These are phyloP conservation scores for Chenopodium quinoa DNA, from an alignment of 148 eudicot genomes.

Conservation along the genomic window DNA sequence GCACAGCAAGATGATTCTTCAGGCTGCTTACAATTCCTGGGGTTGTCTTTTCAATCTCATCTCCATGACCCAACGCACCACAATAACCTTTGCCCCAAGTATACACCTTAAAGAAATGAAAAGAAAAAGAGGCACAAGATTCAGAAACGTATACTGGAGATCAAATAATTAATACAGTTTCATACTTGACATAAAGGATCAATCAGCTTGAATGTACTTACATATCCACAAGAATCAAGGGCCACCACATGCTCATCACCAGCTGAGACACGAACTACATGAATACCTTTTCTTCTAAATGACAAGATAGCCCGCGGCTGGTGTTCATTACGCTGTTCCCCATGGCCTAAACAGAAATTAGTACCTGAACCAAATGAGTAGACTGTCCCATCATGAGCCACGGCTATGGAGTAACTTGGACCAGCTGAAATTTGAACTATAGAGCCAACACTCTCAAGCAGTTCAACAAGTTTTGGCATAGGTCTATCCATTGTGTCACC, in stretches of 20 bases:
- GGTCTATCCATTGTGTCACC: slow-evolving; percentile 73
- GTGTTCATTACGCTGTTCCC: slow-evolving; percentile 79
- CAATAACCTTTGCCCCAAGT: slow-evolving; percentile 99
- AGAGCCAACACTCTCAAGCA: slow-evolving; percentile 45
- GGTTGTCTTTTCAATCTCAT: slow-evolving; percentile 85
- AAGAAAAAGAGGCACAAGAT: slow-evolving; percentile 12
- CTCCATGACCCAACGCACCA: slow-evolving; percentile 95
- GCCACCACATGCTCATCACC: slow-evolving; percentile 98
- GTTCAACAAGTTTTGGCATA: slow-evolving; percentile 59
- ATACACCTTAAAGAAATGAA: slow-evolving; percentile 54
- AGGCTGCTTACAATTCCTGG: slow-evolving; percentile 60
- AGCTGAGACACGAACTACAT: slow-evolving; percentile 83
- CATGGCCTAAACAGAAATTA: slow-evolving; percentile 94
- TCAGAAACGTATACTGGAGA: neutral
- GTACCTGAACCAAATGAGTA: slow-evolving; percentile 84
- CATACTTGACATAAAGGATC: neutral
- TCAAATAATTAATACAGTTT: neutral
- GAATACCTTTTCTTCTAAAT: slow-evolving; percentile 71
- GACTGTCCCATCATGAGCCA: slow-evolving; percentile 63
- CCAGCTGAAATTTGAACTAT: slow-evolving; percentile 83
- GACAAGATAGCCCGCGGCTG: slow-evolving; percentile 70
- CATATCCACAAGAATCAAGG: slow-evolving; percentile 88
- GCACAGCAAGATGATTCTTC: slow-evolving; percentile 68
- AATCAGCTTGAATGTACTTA: slow-evolving; percentile 32
- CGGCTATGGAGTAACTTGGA: slow-evolving; percentile 75